Evolutionary conservation across 768 basidiomycete species (phyloP), one percentile per base, ranked within the genome.

Genomic region (Podaxis sp.): DNA sequence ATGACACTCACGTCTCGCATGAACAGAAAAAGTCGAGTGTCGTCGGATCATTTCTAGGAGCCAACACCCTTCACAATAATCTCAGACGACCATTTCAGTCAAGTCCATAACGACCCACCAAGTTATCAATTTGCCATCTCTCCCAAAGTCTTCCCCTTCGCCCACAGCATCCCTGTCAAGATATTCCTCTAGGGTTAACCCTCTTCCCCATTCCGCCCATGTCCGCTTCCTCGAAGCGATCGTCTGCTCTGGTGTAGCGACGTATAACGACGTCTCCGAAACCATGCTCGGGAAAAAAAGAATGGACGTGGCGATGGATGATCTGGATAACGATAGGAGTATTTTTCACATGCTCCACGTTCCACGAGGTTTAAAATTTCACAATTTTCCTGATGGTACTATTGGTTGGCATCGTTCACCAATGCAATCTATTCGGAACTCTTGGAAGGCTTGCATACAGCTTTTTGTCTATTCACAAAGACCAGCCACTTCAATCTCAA

Each of bases 1-100:
- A 25, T 28, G 58, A 47, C 9, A 74, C 79, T 66, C 65, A 88
- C 87, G 83, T 87, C 73, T 85, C 81, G 65, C 85, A 87, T 18
- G 85, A 78, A 65, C 80, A 86, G 66, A 82, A 68, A 66, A 86
- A 87, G 54, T 84, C 77, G 3, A 86, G 62, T 1, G 82, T 79
- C 4, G 71, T 69, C 0, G 84, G 80, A 57, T 83, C 69, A 51
- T 75, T 72, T 50, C 84, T 74, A 1, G 80, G 81, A 35, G 80
- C 83, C 13, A 89, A 72, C 6, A 88, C 81, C 87, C 86, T 87
- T 57, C 36, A 46, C 32, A 28, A 61, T 28, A 11, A 36, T 5
- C 32, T 38, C 11, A 14, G 25, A 7, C 28, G 23, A n/a, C 51
- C 46, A 4, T 9, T 37, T 28, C 44, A 5, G 0, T 2, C 16